Base-by-base conservation (phyloP, 164 flowering plant species). In the Cinnamomum micranthum region DNA sequence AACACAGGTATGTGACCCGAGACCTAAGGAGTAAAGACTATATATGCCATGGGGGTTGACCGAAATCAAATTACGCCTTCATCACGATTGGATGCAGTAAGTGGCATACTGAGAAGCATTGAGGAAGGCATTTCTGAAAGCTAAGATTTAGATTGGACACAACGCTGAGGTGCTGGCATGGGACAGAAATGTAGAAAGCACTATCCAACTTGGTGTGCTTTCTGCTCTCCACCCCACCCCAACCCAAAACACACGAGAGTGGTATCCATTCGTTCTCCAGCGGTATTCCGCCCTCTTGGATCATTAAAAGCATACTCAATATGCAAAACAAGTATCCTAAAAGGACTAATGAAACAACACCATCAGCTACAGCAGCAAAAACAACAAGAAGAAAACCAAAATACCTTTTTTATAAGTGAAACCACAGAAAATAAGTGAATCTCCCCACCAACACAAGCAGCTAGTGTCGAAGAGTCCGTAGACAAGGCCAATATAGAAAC, bases 381-480 rank as follows among this genome's bases (percentile, higher is more conserved):
- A 55, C n/a, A 55, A 14, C 7, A 3, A 55, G 5, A 55, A 55
- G 17, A 14, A 64, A 33, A 33, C n/a, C 11, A 41, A 31, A 31
- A 31, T 75, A 95, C 98, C 97, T 93, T 88, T 22, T 84, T 78
- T 52, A 92, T 86, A 71, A 95, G 88, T 1, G 92, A 84, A 27
- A 78, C 47, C 25, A 90, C 86, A 0, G 84, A 71, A 78, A 82
- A 93, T 66, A 90, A 84, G 73, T 87, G 85, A 80, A 92, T 60
- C 6, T 80, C 66, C 1, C 80, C 78, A 31, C 76, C 89, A 58
- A 87, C 87, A 68, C 82, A 74, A 60, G 86, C 96, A 6, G 95
- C 90, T 51, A 95, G 88, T 2, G 70, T 76, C 3, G 90, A 86
- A 12, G 88, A 84, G 35, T 31, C 35, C 35, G 35, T 31, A 31